These are phyloP conservation scores for Teunomyces gatunensis DNA, from an alignment of 805 yeast genomes.

Conservation along the genomic window DNA sequence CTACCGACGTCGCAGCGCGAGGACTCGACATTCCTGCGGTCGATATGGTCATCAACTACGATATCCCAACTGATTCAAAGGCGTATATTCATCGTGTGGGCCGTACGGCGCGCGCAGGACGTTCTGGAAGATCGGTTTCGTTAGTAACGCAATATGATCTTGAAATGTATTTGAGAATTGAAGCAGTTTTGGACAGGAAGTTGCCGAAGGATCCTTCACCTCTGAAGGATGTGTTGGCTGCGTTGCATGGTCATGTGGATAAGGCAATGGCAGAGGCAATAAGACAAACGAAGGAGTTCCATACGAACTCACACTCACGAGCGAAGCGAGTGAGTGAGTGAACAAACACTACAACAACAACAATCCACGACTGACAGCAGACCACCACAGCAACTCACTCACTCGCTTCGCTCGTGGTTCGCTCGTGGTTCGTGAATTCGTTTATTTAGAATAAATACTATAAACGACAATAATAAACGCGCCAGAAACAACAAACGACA, in stretches of 20 bases:
- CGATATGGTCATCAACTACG: conserved; percentile 73
- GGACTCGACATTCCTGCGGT: conserved; percentile 83
- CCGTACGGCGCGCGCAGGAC: conserved; percentile 93
- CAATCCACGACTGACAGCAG: too few relatives aligned
- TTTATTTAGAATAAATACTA: too few relatives aligned
- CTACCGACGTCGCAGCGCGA: conserved; percentile 88
- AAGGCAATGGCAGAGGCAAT: conserved; percentile 90
- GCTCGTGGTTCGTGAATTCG: too few relatives aligned
- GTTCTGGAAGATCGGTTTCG: conserved; percentile 83
- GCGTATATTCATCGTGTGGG: conserved; percentile 89
- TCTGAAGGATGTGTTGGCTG: conserved; percentile 70
- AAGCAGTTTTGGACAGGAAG: conserved; percentile 78
- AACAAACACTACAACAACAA: too few relatives aligned
- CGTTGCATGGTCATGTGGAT: conserved; percentile 83
- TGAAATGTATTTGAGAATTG: conserved; percentile 84
- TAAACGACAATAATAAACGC: too few relatives aligned
- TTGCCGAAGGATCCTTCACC: conserved; percentile 77
- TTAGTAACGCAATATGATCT: conserved; percentile 93
- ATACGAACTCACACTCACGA: conserved; percentile 20
- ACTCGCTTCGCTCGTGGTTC: too few relatives aligned
- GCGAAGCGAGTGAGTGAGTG: conserved; percentile 29
- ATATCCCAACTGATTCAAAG: conserved; percentile 80
- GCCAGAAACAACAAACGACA: too few relatives aligned
- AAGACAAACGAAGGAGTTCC: conserved; percentile 69
- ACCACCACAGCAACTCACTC: conserved; percentile 21